A percentile compares a stretch with the other conserved stretches of the same genome.
Conservation (phyloP, 2,329 filamentous ascomycete species). For the Xylaria sp. region DNA sequence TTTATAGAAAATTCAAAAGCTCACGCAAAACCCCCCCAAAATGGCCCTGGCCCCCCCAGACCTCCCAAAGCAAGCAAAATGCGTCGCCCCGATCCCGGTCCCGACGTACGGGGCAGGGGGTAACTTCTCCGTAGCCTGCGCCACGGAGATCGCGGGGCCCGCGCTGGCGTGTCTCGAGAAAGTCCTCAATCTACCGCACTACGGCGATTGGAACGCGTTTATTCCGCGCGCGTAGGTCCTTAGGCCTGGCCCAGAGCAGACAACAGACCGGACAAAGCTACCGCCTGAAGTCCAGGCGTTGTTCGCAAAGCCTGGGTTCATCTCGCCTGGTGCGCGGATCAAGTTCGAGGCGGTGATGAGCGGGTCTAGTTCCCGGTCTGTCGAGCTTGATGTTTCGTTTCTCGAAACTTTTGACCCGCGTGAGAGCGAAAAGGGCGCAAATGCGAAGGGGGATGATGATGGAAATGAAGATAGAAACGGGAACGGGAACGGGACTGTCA, state of each 20-base stretch:
- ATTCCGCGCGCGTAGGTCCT: constrained; percentile 12
- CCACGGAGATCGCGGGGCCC: constrained; percentile 16
- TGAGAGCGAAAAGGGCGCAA: no score
- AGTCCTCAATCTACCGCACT: constrained; percentile 18
- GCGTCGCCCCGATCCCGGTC: constrained; percentile 23
- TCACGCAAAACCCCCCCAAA: background rate
- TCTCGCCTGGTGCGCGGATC: constrained; percentile 14
- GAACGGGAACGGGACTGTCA: no score
- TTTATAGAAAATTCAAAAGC: no score
- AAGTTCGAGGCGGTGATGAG: constrained; percentile 25
- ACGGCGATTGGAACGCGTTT: constrained; percentile 26
- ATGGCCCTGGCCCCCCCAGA: constrained; percentile 20
- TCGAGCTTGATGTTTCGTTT: constrained; percentile 23
- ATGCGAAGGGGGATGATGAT: no score
- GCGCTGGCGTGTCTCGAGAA: constrained; percentile 16
- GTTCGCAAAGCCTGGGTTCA: background rate
- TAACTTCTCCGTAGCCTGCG: constrained; percentile 23
- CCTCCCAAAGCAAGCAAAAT: constrained; percentile 12
- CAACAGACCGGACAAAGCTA: background rate
- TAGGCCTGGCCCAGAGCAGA: background rate
- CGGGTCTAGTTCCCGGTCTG: constrained; percentile 4
- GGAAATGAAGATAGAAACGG: no score
- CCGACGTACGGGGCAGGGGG: constrained; percentile 23
- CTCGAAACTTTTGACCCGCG: constrained; percentile 16
- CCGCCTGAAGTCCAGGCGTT: constrained; percentile 3